Conservation (phyloP, 1,139 yeast species). For the Candida anutae region DNA sequence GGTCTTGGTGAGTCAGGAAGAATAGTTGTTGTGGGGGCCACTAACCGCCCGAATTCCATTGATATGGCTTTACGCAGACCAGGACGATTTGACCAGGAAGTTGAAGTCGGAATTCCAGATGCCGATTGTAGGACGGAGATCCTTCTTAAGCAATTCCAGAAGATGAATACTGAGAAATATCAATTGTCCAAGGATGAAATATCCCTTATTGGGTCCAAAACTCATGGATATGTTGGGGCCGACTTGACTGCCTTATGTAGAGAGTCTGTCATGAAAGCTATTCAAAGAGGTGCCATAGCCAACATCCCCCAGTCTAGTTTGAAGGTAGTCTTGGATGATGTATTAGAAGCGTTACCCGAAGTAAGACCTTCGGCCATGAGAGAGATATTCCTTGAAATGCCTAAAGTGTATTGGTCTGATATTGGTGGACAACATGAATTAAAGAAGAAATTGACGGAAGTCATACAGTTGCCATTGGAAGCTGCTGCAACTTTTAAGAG, state of each 20-base stretch:
- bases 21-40: constrained; percentile 74
- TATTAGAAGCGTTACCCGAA: constrained; percentile 62
- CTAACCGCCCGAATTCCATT: constrained; percentile 69
- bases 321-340: constrained; percentile 39
- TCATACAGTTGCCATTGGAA: constrained; percentile 84
- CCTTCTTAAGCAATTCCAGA: constrained; percentile 49
- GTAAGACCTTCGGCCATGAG: constrained; percentile 96
- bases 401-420: constrained; percentile 88
- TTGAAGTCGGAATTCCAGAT: constrained; percentile 75
- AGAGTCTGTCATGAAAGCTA: constrained; percentile 82
- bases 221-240: constrained; percentile 78
- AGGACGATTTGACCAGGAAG: constrained; percentile 85
- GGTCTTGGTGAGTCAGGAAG: constrained; percentile 68
- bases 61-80: constrained; percentile 51
- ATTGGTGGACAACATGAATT: constrained; percentile 91
- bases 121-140: constrained; percentile 59
- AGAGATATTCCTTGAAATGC: constrained; percentile 88
- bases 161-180: constrained; percentile 53
- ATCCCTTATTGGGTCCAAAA: constrained; percentile 51
- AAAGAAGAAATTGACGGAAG: constrained; percentile 74
- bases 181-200: constrained; percentile 47
- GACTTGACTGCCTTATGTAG: constrained; percentile 83
- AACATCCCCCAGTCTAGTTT: constrained; percentile 10
- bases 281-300: constrained; percentile 45
- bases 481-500: constrained; percentile 70